Percentiles rank a stretch among this genome's conserved stretches.
Conservation (phyloP, 805 yeast species). For the Candida incommunis region DNA sequence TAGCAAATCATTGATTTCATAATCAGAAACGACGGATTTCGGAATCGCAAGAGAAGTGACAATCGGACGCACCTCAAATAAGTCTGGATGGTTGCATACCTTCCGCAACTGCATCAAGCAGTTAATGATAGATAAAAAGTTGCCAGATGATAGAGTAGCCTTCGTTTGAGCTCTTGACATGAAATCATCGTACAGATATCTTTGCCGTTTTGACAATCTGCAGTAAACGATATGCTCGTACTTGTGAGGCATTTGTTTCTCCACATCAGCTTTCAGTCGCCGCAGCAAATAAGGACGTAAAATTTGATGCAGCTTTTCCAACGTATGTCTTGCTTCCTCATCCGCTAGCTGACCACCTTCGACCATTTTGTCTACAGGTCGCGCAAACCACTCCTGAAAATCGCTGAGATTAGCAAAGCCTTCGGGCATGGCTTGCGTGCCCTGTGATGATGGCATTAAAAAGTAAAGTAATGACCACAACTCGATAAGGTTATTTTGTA, state of each 20-base stretch:
- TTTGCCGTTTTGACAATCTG: slow-evolving; percentile 80
- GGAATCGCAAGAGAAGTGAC: slow-evolving; percentile 76
- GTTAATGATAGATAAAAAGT: slow-evolving; percentile 85
- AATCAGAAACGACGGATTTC: slow-evolving; percentile 42
- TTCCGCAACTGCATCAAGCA: slow-evolving; percentile 96
- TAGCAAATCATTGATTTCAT: slow-evolving; percentile 27
- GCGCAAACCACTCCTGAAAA: slow-evolving; percentile 98
- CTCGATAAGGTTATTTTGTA: slow-evolving; percentile 89
- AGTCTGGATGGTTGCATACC: slow-evolving; percentile 92
- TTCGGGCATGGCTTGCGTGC: slow-evolving; percentile 51
- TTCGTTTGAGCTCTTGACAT: slow-evolving; percentile 94
- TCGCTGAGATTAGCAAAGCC: slow-evolving; percentile 95
- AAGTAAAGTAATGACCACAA: slow-evolving; percentile 92
- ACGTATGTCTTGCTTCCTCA: slow-evolving; percentile 71
- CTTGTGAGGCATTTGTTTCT: slow-evolving; percentile 97
- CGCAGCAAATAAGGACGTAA: slow-evolving; percentile 84
- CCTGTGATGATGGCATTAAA: slow-evolving; percentile 82
- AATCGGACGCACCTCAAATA: slow-evolving; percentile 91
- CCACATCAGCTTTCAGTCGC: slow-evolving; percentile 90
- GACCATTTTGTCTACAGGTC: slow-evolving; percentile 84
- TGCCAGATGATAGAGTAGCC: slow-evolving; percentile 88
- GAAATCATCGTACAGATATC: slow-evolving; percentile 87
- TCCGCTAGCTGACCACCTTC: slow-evolving; percentile 58
- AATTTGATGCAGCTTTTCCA: slow-evolving; percentile 81
- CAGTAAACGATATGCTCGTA: slow-evolving; percentile 92